A percentile compares a stretch with the other conserved stretches of the same genome.
These are phyloP conservation scores for Fragilariopsis cylindrus DNA, from an alignment of 108 stramenopile genomes.

Conservation along the genomic window DNA sequence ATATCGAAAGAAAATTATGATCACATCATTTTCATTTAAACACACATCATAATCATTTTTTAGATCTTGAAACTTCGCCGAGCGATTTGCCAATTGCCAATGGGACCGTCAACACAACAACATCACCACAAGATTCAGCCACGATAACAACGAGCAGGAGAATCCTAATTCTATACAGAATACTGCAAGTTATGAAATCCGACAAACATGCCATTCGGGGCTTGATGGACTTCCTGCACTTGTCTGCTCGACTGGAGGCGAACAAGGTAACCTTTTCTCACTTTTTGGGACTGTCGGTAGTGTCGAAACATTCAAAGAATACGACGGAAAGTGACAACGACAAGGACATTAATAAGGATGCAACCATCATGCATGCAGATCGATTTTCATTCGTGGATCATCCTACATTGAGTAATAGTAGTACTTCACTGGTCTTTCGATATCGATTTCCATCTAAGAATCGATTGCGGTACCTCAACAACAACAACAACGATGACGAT, in stretches of 20 bases:
- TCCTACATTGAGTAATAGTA: background rate
- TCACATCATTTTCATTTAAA: no score
- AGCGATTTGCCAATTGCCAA: no score
- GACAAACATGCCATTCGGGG: background rate
- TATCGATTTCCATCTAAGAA: background rate
- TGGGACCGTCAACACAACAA: no score
- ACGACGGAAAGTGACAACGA: background rate
- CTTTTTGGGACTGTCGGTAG: slow-evolving; percentile 6
- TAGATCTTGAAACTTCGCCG: no score
- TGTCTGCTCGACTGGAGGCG: background rate
- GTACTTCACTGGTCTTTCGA: slow-evolving; percentile 4
- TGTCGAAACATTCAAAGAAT: background rate
- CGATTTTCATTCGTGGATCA: background rate
- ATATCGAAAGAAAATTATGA: no score
- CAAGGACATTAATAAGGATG: background rate
- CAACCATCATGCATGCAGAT: background rate
- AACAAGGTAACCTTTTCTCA: slow-evolving; percentile 7
- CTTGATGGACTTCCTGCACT: background rate
- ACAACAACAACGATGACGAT: no score
- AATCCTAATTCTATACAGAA: no score
- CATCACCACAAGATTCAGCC: no score
- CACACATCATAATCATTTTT: no score
- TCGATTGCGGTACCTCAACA: slow-evolving; percentile 1
- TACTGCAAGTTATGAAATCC: no score
- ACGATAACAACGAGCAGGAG: no score